Base-by-base conservation (phyloP, 2,329 filamentous ascomycete genomes). In the Pseudovirgaria hyperparasitica region DNA sequence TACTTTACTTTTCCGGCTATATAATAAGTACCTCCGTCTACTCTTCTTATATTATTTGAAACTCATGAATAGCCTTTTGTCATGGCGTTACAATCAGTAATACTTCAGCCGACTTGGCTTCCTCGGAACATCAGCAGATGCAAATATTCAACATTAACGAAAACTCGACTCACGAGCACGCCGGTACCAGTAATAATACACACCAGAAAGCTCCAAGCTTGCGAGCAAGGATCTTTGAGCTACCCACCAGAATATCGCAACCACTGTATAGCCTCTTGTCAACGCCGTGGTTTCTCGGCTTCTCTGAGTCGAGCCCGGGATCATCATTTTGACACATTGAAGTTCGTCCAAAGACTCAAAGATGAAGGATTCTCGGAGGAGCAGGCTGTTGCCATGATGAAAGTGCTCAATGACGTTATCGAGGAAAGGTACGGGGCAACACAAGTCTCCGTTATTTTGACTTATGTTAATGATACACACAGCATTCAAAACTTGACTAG, bases 301-400 rank as follows among this genome's bases (percentile, higher is more conserved):
- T 78, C 82, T 1, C 51, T 70, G 2, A 45, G 57, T 19, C 67
- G 61, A 26, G 50, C 54, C 27, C 72, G 80, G 38, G 86, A 94
- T 45, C 90, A 98, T 55, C 86, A 98, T 56, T 98, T 98, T 51
- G 90, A 98, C 57, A 98, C 90, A 1, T 70, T 98, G 35, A 94
- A 93, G 60, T 93, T 98, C 50, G 86, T 98, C 20, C 82, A 93
- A 58, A 70, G 82, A 27, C 64, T 98, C 21, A 76, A 87, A 53
- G 72, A 72, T 39, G 90, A 98, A 52, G 90, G 90, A 0, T 94
- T 96, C 54, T 93, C 84, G 14, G 87, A 96, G 54, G 80, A 86
- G 41, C 90, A 98, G 57, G 77, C 86, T 3, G 85, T 84, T 15
- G 87, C 90, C n/a, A 90, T 94, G 80, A 96, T 98, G 90, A 82